Percentiles rank a stretch among this genome's conserved stretches.
phyloP scores from a whole-genome alignment of 2,329 filamentous ascomycete genomes.

The Fusarium circinatum region DNA sequence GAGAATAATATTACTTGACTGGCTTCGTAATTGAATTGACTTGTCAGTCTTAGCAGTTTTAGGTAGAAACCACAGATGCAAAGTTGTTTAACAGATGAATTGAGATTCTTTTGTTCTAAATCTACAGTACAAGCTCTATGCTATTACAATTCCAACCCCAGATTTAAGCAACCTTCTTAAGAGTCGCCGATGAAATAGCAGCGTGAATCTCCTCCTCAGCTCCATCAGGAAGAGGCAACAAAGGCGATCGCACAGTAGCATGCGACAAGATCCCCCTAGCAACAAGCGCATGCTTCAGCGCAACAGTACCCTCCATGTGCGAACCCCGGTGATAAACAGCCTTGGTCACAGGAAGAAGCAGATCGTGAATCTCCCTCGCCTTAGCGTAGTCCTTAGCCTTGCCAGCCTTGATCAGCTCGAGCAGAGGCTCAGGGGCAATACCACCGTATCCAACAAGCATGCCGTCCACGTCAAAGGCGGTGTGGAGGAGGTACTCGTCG shows the following conservation, averaged over 20 bases:
- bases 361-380: constrained; percentile 61
- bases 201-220: constrained; percentile 13
- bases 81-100: neutral
- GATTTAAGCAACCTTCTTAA: constrained; percentile 1
- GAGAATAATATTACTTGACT: rapidly evolving
- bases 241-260: constrained; percentile 58
- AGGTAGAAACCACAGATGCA: neutral
- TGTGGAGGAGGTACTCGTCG: constrained; percentile 64
- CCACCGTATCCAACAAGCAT: constrained; percentile 66
- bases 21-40: rapidly evolving
- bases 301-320: constrained; percentile 65
- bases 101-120: neutral
- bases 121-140: neutral
- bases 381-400: constrained; percentile 60
- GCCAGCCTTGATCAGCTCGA: constrained; percentile 62
- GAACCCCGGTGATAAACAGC: constrained; percentile 65
- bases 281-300: constrained; percentile 62
- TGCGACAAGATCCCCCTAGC: constrained; percentile 60
- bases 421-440: constrained; percentile 60
- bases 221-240: constrained; percentile 48
- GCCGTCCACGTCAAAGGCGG: constrained; percentile 62
- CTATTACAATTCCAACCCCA: neutral
- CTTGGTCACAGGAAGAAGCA: constrained; percentile 61
- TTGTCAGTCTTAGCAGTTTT: neutral
- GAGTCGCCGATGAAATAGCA: constrained; percentile 11